A percentile compares a stretch with the other conserved stretches of the same genome.
phyloP scores from a whole-genome alignment of 192 early-diverging fungal species.

The Coemansia sp. region DNA sequence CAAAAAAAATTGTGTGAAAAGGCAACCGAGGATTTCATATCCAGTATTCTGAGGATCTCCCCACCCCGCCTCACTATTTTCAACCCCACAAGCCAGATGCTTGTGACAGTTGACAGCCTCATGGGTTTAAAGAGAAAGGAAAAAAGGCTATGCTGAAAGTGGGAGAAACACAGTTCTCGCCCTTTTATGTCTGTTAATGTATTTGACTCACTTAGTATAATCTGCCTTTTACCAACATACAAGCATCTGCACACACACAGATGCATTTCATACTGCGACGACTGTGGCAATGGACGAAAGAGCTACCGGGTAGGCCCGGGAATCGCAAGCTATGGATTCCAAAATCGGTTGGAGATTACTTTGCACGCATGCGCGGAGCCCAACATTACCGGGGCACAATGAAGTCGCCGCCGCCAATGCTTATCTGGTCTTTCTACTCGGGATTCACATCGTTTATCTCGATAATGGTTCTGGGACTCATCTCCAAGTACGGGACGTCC shows the following conservation, averaged over 20 bases:
- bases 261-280: slow-evolving; percentile 33
- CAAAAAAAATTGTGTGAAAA: neutral
- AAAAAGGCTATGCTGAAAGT: neutral
- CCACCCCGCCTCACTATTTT: no score
- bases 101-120: neutral
- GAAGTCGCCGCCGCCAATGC: slow-evolving; percentile 26
- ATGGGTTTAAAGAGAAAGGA: neutral
- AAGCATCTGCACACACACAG: neutral
- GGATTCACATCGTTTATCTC: slow-evolving; percentile 41
- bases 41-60: no score
- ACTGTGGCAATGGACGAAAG: slow-evolving; percentile 31
- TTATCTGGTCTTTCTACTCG: slow-evolving; percentile 34
- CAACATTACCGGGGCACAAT: slow-evolving; percentile 30
- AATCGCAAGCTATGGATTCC: slow-evolving; percentile 37
- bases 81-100: neutral
- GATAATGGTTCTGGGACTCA: slow-evolving; percentile 26
- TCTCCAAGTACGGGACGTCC: slow-evolving; percentile 43
- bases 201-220: neutral
- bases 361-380: slow-evolving; percentile 38
- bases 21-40: neutral
- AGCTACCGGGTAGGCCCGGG: slow-evolving; percentile 32
- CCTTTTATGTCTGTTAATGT: neutral
- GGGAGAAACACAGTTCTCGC: neutral
- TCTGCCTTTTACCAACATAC: neutral
- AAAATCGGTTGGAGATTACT: slow-evolving; percentile 16